Conservation (phyloP, 2,329 filamentous ascomycete genomes). For the Apiospora rasikravindrae region DNA sequence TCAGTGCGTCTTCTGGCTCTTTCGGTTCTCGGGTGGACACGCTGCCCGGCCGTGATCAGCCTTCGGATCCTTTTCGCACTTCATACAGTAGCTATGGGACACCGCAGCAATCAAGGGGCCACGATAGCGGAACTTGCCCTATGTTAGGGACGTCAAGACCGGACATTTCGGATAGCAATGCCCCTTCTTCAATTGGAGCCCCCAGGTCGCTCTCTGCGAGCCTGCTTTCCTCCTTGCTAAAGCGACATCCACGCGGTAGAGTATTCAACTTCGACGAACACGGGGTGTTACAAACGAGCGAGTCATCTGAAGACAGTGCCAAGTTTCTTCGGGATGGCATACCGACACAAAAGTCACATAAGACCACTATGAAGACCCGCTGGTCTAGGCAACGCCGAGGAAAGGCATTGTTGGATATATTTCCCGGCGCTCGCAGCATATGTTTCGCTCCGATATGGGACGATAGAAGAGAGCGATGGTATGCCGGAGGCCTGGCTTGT, state of each 20-base stretch:
- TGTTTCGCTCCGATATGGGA: constrained; percentile 57
- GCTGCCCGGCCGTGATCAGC: constrained; percentile 27
- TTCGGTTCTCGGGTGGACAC: constrained; percentile 25
- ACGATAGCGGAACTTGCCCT: neutral
- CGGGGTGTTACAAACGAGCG: neutral
- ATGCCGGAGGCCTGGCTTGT: constrained; percentile 55
- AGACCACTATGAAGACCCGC: neutral
- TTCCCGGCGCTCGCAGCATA: constrained; percentile 51
- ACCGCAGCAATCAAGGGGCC: neutral
- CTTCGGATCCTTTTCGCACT: neutral
- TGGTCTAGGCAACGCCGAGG: neutral
- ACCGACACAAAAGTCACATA: neutral
- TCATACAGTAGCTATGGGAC: neutral
- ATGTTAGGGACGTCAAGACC: neutral
- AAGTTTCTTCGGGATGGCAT: fast-evolving
- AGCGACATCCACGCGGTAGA: neutral
- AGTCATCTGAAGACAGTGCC: neutral
- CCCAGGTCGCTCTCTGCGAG: neutral
- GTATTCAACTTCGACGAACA: neutral
- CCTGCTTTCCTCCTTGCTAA: neutral
- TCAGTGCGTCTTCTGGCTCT: constrained; percentile 34
- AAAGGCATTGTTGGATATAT: constrained; percentile 28
- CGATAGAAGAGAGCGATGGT: constrained; percentile 50
- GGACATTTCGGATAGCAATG: neutral
- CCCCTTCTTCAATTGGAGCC: neutral